Conservation (phyloP, 768 basidiomycete genomes). For the Lactarius sanguifluus region DNA sequence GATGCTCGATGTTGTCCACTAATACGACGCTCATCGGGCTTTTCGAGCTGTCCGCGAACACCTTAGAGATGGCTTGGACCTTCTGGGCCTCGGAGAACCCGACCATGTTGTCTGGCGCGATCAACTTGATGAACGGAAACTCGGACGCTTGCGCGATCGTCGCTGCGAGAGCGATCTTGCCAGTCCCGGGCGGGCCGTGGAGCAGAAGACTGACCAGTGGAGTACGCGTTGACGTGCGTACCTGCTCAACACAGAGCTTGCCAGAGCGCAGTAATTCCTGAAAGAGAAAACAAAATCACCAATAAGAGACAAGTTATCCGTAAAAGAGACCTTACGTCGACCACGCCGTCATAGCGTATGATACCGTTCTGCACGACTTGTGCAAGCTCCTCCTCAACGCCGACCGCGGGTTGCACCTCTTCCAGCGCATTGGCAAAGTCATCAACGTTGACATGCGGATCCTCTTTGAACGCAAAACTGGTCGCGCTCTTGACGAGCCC, state of each 20-base stretch:
- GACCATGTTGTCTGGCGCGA: slow-evolving; percentile 93
- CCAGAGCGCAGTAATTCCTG: slow-evolving; percentile 88
- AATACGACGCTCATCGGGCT: slow-evolving; percentile 92
- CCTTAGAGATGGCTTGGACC: slow-evolving; percentile 85
- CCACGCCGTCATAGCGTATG: slow-evolving; percentile 72
- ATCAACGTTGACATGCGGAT: slow-evolving; percentile 77
- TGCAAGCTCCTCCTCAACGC: slow-evolving; percentile 94
- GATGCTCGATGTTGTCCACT: slow-evolving; percentile 89
- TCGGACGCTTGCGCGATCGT: slow-evolving; percentile 89
- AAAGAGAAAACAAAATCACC: neutral
- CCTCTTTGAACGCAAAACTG: slow-evolving; percentile 95
- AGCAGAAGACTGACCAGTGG: slow-evolving; percentile 81
- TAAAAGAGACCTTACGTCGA: slow-evolving; percentile 61
- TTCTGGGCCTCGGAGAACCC: slow-evolving; percentile 93
- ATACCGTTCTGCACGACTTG: slow-evolving; percentile 89
- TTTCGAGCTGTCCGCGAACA: slow-evolving; percentile 96
- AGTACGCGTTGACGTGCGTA: slow-evolving; percentile 63
- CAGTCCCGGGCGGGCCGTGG: slow-evolving; percentile 86
- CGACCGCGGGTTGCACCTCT: slow-evolving; percentile 95
- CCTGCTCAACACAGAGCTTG: slow-evolving; percentile 84
- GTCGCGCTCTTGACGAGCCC: slow-evolving; percentile 98
- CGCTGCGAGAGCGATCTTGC: slow-evolving; percentile 93
- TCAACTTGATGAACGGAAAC: slow-evolving; percentile 97
- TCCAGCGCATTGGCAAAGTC: slow-evolving; percentile 92
- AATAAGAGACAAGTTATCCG: neutral